Evolutionary conservation across 441 rosid genomes (phyloP).

Genomic region (Viola pubescens): DNA sequence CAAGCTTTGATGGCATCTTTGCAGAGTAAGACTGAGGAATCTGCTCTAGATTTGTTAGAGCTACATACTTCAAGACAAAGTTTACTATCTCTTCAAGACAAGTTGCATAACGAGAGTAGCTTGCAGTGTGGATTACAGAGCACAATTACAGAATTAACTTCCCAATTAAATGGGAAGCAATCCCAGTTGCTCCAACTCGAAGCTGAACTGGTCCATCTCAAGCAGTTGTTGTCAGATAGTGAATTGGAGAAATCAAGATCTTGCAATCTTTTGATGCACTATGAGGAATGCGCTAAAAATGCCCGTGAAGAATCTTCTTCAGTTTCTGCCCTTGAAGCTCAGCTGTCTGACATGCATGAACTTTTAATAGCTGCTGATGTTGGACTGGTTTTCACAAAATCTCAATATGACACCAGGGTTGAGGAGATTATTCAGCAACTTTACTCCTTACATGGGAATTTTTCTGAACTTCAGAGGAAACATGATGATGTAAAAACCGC

Average conservation of each 20-base stretch:
- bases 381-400: constrained; percentile 37
- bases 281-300: constrained; percentile 40
- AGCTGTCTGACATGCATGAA: constrained; percentile 57
- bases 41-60: constrained; percentile 39
- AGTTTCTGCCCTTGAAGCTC: constrained; percentile 46
- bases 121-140: constrained; percentile 42
- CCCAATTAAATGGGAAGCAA: constrained; percentile 50
- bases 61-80: constrained; percentile 39
- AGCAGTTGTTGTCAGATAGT: constrained; percentile 48
- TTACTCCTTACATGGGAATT: constrained; percentile 33
- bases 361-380: constrained; percentile 52
- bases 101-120: constrained; percentile 51
- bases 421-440: constrained; percentile 46
- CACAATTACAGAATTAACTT: constrained; percentile 44
- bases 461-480: constrained; percentile 48
- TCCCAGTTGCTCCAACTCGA: constrained; percentile 43
- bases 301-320: constrained; percentile 37
- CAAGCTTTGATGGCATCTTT: constrained; percentile 40
- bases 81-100: constrained; percentile 34
- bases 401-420: constrained; percentile 43
- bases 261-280: constrained; percentile 33
- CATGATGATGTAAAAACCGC: constrained; percentile 39
- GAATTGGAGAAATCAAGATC: constrained; percentile 56
- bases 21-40: constrained; percentile 48
- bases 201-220: constrained; percentile 49